Conservation (phyloP, 2,329 filamentous ascomycete genomes). For the Monosporascus sp. region DNA sequence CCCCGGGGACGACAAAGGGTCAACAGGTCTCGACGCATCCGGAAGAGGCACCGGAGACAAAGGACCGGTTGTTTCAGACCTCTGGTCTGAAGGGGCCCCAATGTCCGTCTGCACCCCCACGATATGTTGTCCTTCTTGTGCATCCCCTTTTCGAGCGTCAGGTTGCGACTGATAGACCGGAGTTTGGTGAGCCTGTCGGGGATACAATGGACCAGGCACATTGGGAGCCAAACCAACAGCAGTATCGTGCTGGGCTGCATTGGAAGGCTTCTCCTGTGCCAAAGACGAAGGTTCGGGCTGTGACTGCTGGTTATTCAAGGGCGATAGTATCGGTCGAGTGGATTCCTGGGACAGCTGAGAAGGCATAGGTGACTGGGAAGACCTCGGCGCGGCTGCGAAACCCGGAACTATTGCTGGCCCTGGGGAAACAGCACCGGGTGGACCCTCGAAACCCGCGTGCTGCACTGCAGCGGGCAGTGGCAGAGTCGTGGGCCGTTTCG, state of each 20-base stretch:
- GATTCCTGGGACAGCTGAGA: slow-evolving; percentile 1
- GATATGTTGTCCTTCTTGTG: not conserved
- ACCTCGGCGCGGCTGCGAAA: slow-evolving; percentile 1
- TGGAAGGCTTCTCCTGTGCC: slow-evolving; percentile 1
- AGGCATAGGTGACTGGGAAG: slow-evolving; percentile 6
- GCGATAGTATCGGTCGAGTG: slow-evolving; percentile 2
- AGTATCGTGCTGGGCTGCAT: slow-evolving; percentile 2
- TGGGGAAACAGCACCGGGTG: not conserved
- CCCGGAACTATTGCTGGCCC: not conserved
- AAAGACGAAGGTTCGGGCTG: slow-evolving; percentile 1
- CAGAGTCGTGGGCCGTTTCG: not conserved
- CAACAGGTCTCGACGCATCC: slow-evolving; percentile 33
- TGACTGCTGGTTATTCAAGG: slow-evolving; percentile 3
- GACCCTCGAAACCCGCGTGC: not conserved
- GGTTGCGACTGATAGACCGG: slow-evolving; percentile 1
- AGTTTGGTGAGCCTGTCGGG: slow-evolving; percentile 1
- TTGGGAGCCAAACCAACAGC: slow-evolving; percentile 1
- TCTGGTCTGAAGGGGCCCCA: slow-evolving; percentile 5
- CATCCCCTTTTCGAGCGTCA: slow-evolving; percentile 1
- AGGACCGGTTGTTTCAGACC: slow-evolving; percentile 16
- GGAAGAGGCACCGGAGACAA: slow-evolving; percentile 29
- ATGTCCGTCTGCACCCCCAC: slow-evolving; percentile 8
- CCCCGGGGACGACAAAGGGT: slow-evolving; percentile 47
- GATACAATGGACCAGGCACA: slow-evolving; percentile 1
- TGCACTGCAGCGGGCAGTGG: not conserved